Percentiles rank a stretch among this genome's conserved stretches.
Conservation (phyloP, 257 asterid genomes). For the Mitragyna speciosa region DNA sequence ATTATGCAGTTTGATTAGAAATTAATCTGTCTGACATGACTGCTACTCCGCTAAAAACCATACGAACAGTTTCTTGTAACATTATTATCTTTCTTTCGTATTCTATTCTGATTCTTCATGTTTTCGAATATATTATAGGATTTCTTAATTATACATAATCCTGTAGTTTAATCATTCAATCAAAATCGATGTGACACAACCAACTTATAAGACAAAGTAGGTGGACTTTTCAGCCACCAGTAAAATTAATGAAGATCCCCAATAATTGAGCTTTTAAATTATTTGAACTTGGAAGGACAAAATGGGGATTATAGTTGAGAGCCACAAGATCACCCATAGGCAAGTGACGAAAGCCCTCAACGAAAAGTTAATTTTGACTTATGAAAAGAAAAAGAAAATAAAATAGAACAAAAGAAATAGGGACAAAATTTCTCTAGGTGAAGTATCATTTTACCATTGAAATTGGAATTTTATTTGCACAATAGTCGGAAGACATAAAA, state of each 20-base stretch:
- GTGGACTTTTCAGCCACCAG: conserved; percentile 5
- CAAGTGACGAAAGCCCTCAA: not conserved
- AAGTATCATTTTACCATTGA: too few species aligned
- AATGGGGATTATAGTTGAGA: not conserved
- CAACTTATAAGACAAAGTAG: not conserved
- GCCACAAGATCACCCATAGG: not conserved
- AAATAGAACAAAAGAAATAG: too few species aligned
- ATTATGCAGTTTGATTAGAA: not conserved
- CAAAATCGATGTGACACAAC: conserved; percentile 21
- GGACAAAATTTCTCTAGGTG: too few species aligned
- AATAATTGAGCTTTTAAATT: conserved; percentile 4
- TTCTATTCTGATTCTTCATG: not conserved
- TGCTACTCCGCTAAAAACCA: not conserved
- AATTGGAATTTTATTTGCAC: too few species aligned
- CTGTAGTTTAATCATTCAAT: conserved; percentile 2
- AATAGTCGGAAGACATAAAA: too few species aligned
- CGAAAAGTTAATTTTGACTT: too few species aligned
- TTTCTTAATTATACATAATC: not conserved
- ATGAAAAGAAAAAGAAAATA: too few species aligned
- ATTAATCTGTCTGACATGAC: not conserved
- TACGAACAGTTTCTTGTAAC: not conserved
- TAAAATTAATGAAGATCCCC: conserved; percentile 2
- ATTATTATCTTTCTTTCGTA: not conserved
- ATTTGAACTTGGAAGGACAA: not conserved
- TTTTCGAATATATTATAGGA: not conserved